These are phyloP conservation scores for Kurtzmaniella cleridarum DNA, from an alignment of 805 yeast species.

Conservation along the genomic window DNA sequence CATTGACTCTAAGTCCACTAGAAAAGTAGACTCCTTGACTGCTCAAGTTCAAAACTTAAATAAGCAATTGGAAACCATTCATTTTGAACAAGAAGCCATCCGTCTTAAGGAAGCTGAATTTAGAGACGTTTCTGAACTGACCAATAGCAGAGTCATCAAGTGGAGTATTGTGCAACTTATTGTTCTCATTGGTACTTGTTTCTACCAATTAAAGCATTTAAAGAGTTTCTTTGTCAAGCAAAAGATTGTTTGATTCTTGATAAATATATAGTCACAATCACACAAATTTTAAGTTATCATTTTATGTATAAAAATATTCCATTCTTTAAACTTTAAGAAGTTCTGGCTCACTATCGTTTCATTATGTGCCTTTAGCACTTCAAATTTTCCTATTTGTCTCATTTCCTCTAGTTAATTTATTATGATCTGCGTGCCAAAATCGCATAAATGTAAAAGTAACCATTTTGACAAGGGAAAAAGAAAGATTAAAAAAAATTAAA, in stretches of 20 bases:
- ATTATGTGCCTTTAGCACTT: too few species aligned
- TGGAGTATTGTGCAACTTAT: slow-evolving; percentile 73
- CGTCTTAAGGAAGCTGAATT: slow-evolving; percentile 74
- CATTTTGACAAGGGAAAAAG: too few species aligned
- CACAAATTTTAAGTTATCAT: too few species aligned
- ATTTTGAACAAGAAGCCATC: slow-evolving; percentile 44
- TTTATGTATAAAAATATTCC: too few species aligned
- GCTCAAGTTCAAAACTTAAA: slow-evolving; percentile 32
- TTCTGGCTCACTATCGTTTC: too few species aligned
- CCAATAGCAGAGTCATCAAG: slow-evolving; percentile 64
- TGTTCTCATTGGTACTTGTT: slow-evolving; percentile 64
- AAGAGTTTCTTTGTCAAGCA: slow-evolving; percentile 83
- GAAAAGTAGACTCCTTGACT: slow-evolving; percentile 42
- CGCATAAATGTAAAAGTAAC: too few species aligned
- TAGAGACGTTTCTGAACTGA: slow-evolving; percentile 71
- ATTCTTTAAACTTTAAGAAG: too few species aligned
- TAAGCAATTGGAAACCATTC: slow-evolving; percentile 35
- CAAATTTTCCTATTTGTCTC: too few species aligned
- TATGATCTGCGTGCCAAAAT: too few species aligned
- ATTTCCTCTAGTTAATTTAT: too few species aligned
- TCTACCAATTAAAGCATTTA: slow-evolving; percentile 71
- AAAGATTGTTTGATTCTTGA: slow-evolving; percentile 55
- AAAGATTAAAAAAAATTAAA: too few species aligned
- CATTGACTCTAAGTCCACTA: slow-evolving; percentile 58
- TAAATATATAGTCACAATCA: too few species aligned